Conservation (phyloP, 331 rosid species). For the Erythrophleum ivorense region DNA sequence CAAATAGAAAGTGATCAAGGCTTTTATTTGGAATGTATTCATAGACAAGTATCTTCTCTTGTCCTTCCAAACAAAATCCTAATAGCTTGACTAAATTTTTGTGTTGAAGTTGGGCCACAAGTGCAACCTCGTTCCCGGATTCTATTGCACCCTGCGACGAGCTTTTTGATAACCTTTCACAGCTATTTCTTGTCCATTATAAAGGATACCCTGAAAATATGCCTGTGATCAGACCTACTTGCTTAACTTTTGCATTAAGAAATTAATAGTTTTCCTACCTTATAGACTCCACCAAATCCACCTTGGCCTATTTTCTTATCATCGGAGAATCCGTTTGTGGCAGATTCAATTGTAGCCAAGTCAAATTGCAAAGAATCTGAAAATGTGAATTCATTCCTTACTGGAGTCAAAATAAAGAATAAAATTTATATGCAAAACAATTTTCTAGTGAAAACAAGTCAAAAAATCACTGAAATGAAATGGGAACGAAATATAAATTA, state of each 20-base stretch:
- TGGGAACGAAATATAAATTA: not conserved
- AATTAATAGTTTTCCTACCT: constrained; percentile 27
- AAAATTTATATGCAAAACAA: too few species aligned
- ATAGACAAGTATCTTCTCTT: constrained; percentile 52
- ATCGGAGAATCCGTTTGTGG: constrained; percentile 48
- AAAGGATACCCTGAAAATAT: constrained; percentile 44
- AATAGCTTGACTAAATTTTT: constrained; percentile 52
- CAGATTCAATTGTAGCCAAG: constrained; percentile 36
- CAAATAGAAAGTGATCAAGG: constrained; percentile 47
- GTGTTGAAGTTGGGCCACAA: constrained; percentile 54
- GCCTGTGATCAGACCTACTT: not conserved
- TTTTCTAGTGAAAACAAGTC: not conserved
- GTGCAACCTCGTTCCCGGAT: constrained; percentile 43
- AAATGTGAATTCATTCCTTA: not conserved
- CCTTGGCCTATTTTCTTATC: constrained; percentile 49
- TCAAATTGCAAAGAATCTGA: constrained; percentile 40
- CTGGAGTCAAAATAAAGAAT: not conserved
- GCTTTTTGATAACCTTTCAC: constrained; percentile 43
- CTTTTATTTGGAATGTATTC: constrained; percentile 52
- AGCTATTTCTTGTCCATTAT: constrained; percentile 48
- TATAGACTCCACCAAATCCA: constrained; percentile 50
- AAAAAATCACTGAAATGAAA: not conserved
- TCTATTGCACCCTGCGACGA: constrained; percentile 42
- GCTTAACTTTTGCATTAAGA: not conserved
- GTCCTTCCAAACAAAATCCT: constrained; percentile 47